These are phyloP conservation scores for Cercospora sojina DNA, from an alignment of 2,329 filamentous ascomycete species.

Conservation along the genomic window DNA sequence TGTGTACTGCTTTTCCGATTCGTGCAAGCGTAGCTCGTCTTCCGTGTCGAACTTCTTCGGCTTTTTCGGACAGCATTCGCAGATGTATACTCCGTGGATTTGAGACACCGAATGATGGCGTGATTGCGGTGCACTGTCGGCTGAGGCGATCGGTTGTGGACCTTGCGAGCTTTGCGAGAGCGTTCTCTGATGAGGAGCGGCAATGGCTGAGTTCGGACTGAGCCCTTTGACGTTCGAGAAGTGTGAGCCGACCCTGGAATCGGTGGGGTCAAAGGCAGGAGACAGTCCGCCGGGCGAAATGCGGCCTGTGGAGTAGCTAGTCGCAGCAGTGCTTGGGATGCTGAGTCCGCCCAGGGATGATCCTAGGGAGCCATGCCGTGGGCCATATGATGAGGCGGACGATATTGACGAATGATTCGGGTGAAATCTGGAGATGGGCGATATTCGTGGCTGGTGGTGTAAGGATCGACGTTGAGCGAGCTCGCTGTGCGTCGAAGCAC, in stretches of 20 bases:
- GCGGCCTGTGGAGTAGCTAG: constrained; percentile 62
- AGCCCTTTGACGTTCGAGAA: constrained; percentile 52
- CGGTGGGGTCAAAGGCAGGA: constrained; percentile 53
- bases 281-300: constrained; percentile 61
- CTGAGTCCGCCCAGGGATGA: constrained; percentile 59
- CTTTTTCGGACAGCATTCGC: constrained; percentile 95
- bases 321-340: constrained; percentile 60
- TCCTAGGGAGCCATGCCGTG: constrained; percentile 61
- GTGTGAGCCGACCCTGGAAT: constrained; percentile 54
- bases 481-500: constrained; percentile 47
- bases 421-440: constrained; percentile 55
- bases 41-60: constrained; percentile 89
- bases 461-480: constrained; percentile 55
- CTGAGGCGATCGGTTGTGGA: constrained; percentile 45
- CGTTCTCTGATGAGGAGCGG: constrained; percentile 42
- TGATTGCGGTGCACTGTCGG: constrained; percentile 45
- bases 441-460: constrained; percentile 57
- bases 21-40: constrained; percentile 78
- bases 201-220: constrained; percentile 45
- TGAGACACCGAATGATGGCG: constrained; percentile 54
- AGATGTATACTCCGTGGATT: constrained; percentile 65
- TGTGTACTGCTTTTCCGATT: constrained; percentile 94
- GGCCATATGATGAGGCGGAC: constrained; percentile 62
- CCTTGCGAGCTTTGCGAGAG: constrained; percentile 43
- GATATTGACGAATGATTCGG: constrained; percentile 62